These are phyloP conservation scores for Tylopilus plumbeoviolaceoides DNA, from an alignment of 768 basidiomycete genomes.

Conservation along the genomic window DNA sequence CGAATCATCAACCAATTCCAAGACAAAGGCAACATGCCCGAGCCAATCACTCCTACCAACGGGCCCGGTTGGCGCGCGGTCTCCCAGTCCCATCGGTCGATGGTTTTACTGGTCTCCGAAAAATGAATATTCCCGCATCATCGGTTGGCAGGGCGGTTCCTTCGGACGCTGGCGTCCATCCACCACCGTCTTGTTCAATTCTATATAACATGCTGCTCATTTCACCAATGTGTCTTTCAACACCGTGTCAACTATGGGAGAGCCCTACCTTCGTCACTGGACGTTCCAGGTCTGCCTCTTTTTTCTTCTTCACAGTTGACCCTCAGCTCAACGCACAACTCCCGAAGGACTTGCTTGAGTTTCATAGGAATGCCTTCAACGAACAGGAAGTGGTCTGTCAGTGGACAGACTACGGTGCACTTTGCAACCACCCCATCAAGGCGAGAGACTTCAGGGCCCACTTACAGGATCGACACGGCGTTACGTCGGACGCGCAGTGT, in stretches of 20 bases:
- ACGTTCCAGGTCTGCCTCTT: not conserved
- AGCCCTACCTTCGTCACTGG: not conserved
- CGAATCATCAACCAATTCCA: not conserved
- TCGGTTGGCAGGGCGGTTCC: not conserved
- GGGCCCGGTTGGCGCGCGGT: not conserved
- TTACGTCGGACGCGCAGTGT: conserved; percentile 5
- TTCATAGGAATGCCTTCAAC: conserved; percentile 3
- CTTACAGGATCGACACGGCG: not conserved
- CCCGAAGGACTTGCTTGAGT: conserved; percentile 1
- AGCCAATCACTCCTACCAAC: conserved; percentile 1
- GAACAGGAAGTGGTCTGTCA: not conserved
- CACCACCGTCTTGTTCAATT: not conserved
- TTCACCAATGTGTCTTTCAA: not conserved
- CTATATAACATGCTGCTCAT: conserved; percentile 6
- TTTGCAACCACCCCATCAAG: not conserved
- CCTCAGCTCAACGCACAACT: not conserved
- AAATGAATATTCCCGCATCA: not conserved
- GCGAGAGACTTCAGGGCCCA: conserved; percentile 5
- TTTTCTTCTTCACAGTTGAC: too few relatives aligned
- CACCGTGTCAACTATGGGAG: not conserved
- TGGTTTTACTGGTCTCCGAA: not conserved
- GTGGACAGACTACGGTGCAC: not conserved
- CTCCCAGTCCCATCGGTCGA: not conserved
- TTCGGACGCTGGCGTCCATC: not conserved
- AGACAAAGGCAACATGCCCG: not conserved